A percentile compares a stretch with the other conserved stretches of the same genome.
Conservation (phyloP, 129 eudicot genomes). For the Silybum marianum region DNA sequence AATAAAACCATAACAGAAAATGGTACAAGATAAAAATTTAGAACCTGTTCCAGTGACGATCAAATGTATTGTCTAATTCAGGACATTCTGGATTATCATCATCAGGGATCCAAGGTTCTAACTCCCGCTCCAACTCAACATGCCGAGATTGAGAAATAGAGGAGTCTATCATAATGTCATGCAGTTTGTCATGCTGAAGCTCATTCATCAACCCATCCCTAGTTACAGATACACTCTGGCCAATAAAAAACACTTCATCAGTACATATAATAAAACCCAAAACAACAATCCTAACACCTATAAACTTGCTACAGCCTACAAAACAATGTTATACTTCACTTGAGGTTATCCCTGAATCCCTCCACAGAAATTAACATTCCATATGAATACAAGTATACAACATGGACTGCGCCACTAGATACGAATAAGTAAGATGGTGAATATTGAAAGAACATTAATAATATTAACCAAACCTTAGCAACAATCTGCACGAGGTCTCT, state of each 20-base stretch:
- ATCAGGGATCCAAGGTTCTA: constrained; percentile 94
- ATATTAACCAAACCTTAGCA: constrained; percentile 68
- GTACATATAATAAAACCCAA: constrained; percentile 1
- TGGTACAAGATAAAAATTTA: neutral
- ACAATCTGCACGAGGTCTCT: constrained; percentile 83
- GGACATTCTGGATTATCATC: constrained; percentile 66
- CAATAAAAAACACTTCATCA: constrained; percentile 24
- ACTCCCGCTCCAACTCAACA: constrained; percentile 72
- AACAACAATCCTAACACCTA: constrained; percentile 11
- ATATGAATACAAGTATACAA: neutral
- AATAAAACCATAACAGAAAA: neutral
- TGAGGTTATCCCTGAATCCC: neutral
- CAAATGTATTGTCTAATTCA: constrained; percentile 85
- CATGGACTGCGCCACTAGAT: constrained; percentile 5
- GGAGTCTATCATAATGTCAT: constrained; percentile 88
- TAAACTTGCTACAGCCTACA: neutral
- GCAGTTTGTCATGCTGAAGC: constrained; percentile 53
- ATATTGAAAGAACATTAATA: neutral
- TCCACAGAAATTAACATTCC: neutral
- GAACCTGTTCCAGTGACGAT: constrained; percentile 90
- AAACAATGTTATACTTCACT: neutral
- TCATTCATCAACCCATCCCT: constrained; percentile 67
- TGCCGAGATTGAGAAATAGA: constrained; percentile 79
- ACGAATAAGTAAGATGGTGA: neutral
- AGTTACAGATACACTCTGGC: constrained; percentile 75